phyloP scores from a whole-genome alignment of 768 basidiomycete species.

The Collybia mongolica region DNA sequence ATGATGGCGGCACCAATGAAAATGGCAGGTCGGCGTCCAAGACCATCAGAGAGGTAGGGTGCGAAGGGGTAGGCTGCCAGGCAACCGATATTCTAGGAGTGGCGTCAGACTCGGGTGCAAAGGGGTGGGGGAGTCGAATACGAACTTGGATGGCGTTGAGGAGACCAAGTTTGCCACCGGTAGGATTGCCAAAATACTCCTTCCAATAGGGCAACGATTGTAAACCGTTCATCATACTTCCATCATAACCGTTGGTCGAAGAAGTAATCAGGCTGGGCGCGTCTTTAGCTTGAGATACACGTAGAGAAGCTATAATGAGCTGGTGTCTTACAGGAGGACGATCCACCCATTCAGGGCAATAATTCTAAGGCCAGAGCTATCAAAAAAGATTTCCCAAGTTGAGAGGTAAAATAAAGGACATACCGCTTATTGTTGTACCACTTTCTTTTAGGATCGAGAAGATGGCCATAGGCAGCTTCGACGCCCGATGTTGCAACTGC shows the following conservation, averaged over 20 bases:
- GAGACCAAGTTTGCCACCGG: conserved; percentile 58
- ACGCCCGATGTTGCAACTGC: conserved; percentile 34
- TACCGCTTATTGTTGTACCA: conserved; percentile 81
- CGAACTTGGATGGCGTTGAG: conserved; percentile 73
- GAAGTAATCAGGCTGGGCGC: conserved; percentile 64
- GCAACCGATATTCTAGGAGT: conserved; percentile 61
- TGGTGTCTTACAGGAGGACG: conserved; percentile 51
- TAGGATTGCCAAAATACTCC: conserved; percentile 57
- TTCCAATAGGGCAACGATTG: conserved; percentile 69
- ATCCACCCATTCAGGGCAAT: conserved; percentile 71
- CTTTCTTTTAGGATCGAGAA: conserved; percentile 63
- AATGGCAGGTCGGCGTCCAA: conserved; percentile 67
- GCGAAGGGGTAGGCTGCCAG: conserved; percentile 69
- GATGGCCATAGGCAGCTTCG: conserved; percentile 43
- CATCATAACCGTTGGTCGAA: conserved; percentile 75
- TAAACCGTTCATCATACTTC: conserved; percentile 79
- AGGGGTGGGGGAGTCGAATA: conserved; percentile 1
- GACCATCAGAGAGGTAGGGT: conserved; percentile 68
- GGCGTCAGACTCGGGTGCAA: background rate
- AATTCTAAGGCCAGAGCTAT: conserved; percentile 35
- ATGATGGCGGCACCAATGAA: conserved; percentile 73
- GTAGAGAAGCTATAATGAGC: background rate
- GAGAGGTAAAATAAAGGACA: background rate
- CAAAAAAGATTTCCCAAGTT: background rate
- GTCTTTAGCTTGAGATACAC: background rate